A percentile compares a stretch with the other conserved stretches of the same genome.
phyloP scores from a whole-genome alignment of 129 eudicot genomes.

The Tagetes erecta region DNA sequence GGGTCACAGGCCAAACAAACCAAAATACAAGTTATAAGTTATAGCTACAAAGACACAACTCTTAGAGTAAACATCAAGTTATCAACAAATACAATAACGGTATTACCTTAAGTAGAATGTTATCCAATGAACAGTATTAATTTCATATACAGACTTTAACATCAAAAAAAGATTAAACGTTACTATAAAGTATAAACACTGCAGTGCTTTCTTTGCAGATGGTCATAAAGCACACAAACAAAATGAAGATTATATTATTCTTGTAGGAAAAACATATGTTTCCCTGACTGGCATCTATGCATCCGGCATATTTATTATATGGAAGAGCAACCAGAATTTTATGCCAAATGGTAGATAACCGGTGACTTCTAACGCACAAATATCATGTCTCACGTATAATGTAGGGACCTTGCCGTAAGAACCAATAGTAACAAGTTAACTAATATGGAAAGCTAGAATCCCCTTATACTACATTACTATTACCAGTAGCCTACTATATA shows the following conservation, averaged over 20 bases:
- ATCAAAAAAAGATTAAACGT: background rate
- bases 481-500: background rate
- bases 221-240: background rate
- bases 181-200: constrained; percentile 1
- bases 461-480: constrained; percentile 13
- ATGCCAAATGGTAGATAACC: background rate
- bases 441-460: constrained; percentile 13
- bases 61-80: background rate
- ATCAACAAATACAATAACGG: background rate
- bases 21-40: too few species aligned
- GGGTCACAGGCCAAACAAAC: background rate
- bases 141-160: background rate
- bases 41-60: background rate
- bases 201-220: background rate
- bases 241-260: background rate
- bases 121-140: constrained; percentile 1
- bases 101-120: background rate
- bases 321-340: constrained; percentile 6
- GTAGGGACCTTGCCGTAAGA: background rate
- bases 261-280: background rate
- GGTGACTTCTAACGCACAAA: background rate
- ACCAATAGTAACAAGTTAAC: constrained; percentile 4
- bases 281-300: background rate
- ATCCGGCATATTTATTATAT: constrained; percentile 1
- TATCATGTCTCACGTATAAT: background rate